Percentiles rank a stretch among this genome's conserved stretches.
phyloP scores from a whole-genome alignment of 2,329 filamentous ascomycete species.

The Scopulariopsis brevicaulis region DNA sequence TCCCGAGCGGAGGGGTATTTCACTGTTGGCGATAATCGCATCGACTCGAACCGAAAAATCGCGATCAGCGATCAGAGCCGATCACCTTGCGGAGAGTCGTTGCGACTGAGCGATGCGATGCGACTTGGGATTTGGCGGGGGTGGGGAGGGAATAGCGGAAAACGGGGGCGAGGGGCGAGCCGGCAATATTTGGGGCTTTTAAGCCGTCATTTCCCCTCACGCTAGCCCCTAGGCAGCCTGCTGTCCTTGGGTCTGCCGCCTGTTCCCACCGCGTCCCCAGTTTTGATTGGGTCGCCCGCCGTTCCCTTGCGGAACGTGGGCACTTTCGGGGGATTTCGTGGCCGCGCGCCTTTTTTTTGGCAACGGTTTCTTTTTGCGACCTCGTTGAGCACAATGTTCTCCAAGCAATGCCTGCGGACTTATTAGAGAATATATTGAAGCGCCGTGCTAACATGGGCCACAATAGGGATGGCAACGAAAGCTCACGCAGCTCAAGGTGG shows the following conservation, averaged over 20 bases:
- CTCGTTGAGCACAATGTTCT: background rate
- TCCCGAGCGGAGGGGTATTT: background rate
- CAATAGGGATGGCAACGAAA: constrained; percentile 86
- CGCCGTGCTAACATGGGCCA: background rate
- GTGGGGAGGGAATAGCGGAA: constrained; percentile 22
- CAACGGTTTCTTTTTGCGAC: background rate
- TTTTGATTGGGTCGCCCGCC: constrained; percentile 3
- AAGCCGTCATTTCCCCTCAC: constrained; percentile 23
- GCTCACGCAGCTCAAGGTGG: constrained; percentile 72
- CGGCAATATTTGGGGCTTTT: constrained; percentile 46
- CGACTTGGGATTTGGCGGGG: background rate
- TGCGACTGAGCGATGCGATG: background rate
- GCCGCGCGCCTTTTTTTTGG: background rate
- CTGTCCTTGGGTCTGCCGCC: background rate
- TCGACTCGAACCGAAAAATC: background rate
- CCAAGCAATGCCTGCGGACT: background rate
- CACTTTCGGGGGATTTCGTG: background rate
- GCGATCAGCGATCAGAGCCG: background rate
- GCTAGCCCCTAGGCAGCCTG: background rate
- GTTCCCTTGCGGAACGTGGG: background rate
- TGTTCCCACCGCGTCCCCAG: constrained; percentile 1
- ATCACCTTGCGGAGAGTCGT: background rate
- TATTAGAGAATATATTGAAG: background rate
- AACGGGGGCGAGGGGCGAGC: constrained; percentile 26
- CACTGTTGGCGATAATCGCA: background rate